Percentiles rank a stretch among this genome's conserved stretches.
These are phyloP conservation scores for Paramyrothecium sp. DNA, from an alignment of 2,329 filamentous ascomycete genomes.

Conservation along the genomic window DNA sequence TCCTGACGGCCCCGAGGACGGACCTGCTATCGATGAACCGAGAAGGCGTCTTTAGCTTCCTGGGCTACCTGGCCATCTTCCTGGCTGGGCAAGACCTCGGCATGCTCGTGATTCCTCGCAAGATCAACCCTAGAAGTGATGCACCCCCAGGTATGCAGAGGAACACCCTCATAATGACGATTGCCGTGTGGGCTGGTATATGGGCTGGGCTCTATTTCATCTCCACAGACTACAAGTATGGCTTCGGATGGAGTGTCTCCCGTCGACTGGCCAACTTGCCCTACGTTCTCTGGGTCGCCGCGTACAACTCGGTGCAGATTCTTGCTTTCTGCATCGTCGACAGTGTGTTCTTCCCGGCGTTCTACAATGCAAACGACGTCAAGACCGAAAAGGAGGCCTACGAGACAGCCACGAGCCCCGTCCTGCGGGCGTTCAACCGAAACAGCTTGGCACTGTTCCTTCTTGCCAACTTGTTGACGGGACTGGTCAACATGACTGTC, in stretches of 20 bases:
- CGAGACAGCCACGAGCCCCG: slow-evolving; percentile 69
- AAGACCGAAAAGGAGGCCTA: slow-evolving; percentile 63
- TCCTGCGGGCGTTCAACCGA: slow-evolving; percentile 83
- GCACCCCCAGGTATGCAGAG: slow-evolving; percentile 45
- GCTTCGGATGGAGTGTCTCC: slow-evolving; percentile 75
- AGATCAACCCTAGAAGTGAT: slow-evolving; percentile 40
- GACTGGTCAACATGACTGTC: slow-evolving; percentile 82
- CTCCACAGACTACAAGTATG: slow-evolving; percentile 66
- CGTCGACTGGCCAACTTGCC: slow-evolving; percentile 89
- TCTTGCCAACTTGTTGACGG: slow-evolving; percentile 84
- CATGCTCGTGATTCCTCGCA: slow-evolving; percentile 71
- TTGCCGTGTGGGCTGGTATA: slow-evolving; percentile 61
- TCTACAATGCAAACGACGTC: slow-evolving; percentile 56
- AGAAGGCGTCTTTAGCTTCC: slow-evolving; percentile 92
- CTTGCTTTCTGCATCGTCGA: slow-evolving; percentile 77
- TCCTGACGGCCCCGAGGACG: slow-evolving; percentile 76
- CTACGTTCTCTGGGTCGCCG: slow-evolving; percentile 89
- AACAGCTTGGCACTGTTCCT: slow-evolving; percentile 87
- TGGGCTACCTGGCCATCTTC: slow-evolving; percentile 93
- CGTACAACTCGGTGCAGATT: slow-evolving; percentile 86
- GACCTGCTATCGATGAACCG: slow-evolving; percentile 85
- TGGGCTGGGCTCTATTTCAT: slow-evolving; percentile 73
- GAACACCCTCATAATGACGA: slow-evolving; percentile 58
- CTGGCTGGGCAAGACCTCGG: slow-evolving; percentile 84
- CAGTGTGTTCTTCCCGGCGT: slow-evolving; percentile 70